Evolutionary conservation across 148 eudicot species (phyloP).

Genomic region (Fagopyrum homotropicum): DNA sequence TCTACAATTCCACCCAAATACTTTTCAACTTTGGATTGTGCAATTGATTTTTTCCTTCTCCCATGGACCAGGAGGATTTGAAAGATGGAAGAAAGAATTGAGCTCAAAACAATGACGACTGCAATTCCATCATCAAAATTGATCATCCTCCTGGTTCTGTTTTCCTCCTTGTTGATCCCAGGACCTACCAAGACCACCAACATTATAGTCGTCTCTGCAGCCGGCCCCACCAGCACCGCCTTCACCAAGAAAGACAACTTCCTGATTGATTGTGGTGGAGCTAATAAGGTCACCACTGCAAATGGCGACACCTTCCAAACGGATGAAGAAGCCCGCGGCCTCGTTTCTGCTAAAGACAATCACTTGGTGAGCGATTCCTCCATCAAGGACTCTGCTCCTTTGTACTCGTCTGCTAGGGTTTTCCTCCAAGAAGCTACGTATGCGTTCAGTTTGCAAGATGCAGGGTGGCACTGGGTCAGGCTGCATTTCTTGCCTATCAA

Average conservation of each 20-base stretch:
- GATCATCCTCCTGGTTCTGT: conserved; percentile 1
- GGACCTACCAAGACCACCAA: neutral
- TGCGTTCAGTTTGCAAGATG: conserved; percentile 43
- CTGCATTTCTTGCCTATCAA: conserved; percentile 59
- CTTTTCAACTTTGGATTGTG: neutral
- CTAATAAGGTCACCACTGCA: conserved; percentile 33
- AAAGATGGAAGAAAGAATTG: conserved; percentile 10
- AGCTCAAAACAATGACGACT: neutral
- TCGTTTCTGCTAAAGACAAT: conserved; percentile 32
- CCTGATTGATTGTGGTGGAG: conserved; percentile 60
- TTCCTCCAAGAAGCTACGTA: conserved; percentile 58
- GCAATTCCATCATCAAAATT: conserved; percentile 10
- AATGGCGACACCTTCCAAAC: conserved; percentile 42
- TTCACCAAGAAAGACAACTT: conserved; percentile 61
- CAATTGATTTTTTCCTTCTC: neutral
- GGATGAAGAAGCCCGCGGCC: conserved; percentile 43
- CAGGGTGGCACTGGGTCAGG: conserved; percentile 93
- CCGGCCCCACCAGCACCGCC: neutral
- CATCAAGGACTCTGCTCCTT: conserved; percentile 36
- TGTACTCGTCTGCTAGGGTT: conserved; percentile 49
- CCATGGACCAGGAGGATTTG: conserved; percentile 7
- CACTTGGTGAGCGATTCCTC: conserved; percentile 31
- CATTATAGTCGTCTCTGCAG: too few relatives aligned
- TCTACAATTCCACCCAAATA: neutral
- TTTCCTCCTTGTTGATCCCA: neutral